Evolutionary conservation across 1,284 basidiomycete species (phyloP).

Genomic region (Fomes fomentarius): DNA sequence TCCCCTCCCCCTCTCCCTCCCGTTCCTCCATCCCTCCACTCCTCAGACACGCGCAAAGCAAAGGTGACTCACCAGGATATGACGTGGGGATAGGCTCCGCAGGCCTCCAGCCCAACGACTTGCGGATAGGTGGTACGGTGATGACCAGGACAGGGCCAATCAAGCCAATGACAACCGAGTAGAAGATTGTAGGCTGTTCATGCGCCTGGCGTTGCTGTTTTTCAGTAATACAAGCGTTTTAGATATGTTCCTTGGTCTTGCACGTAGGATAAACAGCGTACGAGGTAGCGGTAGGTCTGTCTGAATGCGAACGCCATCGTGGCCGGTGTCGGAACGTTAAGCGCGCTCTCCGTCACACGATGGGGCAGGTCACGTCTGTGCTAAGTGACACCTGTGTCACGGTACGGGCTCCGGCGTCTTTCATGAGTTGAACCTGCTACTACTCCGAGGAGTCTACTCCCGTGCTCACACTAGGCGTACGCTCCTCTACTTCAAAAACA

Average conservation of each 20-base stretch:
- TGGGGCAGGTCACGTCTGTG: neutral
- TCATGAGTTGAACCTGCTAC: no score
- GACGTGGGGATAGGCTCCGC: constrained; percentile 80
- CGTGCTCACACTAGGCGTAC: no score
- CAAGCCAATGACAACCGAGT: constrained; percentile 77
- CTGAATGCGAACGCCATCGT: constrained; percentile 51
- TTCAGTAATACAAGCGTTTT: no score
- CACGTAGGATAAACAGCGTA: no score
- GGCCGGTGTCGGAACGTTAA: neutral
- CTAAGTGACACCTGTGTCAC: no score
- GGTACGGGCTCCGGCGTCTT: no score
- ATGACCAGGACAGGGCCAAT: constrained; percentile 81
- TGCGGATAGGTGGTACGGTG: constrained; percentile 80
- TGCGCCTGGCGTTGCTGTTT: constrained; percentile 81
- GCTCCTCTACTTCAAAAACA: no score
- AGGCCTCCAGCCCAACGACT: constrained; percentile 72
- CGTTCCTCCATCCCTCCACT: no score
- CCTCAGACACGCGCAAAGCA: neutral
- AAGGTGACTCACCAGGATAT: constrained; percentile 76
- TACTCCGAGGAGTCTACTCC: no score
- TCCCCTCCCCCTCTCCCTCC: neutral
- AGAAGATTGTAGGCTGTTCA: constrained; percentile 93
- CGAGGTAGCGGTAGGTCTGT: constrained; percentile 54
- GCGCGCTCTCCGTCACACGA: no score
- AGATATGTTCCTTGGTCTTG: no score